These are phyloP conservation scores for Geotrichum phurueaensis DNA, from an alignment of 1,139 yeast genomes.

Conservation along the genomic window DNA sequence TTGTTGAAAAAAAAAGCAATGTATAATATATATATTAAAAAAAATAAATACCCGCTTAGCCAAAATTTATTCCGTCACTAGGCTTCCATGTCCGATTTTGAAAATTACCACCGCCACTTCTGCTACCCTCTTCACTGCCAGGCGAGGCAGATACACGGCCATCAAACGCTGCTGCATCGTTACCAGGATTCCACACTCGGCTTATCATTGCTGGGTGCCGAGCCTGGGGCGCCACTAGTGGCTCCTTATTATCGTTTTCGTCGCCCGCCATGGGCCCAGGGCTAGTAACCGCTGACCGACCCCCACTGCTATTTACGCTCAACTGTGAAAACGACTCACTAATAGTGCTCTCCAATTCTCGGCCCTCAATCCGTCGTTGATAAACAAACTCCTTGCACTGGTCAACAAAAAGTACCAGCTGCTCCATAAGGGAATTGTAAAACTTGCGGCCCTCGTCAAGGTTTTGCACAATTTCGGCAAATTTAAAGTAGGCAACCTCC, in stretches of 20 bases:
- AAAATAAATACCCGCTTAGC: background rate
- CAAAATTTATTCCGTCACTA: conserved; percentile 13
- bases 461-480: conserved; percentile 52
- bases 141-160: background rate
- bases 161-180: conserved; percentile 3
- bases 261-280: background rate
- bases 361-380: conserved; percentile 49
- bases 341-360: conserved; percentile 40
- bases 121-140: background rate
- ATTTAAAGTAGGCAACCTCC: conserved; percentile 51
- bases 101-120: background rate
- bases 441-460: conserved; percentile 65
- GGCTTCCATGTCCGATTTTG: conserved; percentile 10
- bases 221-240: conserved; percentile 14
- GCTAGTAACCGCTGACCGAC: background rate
- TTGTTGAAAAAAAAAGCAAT: too few relatives aligned
- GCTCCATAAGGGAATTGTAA: conserved; percentile 55
- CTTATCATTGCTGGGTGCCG: conserved; percentile 11
- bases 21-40: too few relatives aligned
- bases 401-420: conserved; percentile 44
- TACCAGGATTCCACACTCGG: conserved; percentile 11
- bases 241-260: background rate
- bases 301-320: background rate
- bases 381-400: conserved; percentile 54
- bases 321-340: conserved; percentile 8